A percentile compares a stretch with the other conserved stretches of the same genome.
phyloP scores from a whole-genome alignment of 352 stramenopile species.

The Poterioochromonas sp. region DNA sequence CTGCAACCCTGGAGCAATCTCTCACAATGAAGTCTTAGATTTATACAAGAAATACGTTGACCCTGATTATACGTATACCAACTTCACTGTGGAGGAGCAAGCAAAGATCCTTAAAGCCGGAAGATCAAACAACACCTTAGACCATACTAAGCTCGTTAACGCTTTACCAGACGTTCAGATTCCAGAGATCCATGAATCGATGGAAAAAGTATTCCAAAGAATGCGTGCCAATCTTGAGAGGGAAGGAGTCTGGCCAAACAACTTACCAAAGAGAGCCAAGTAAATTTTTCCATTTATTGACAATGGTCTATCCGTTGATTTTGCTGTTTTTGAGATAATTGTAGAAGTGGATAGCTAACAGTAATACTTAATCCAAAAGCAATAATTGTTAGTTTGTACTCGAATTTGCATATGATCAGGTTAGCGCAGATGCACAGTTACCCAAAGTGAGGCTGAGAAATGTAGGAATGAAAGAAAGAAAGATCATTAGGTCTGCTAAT shows the following conservation, averaged over 20 bases:
- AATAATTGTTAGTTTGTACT: too few species aligned
- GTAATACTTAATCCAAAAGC: too few species aligned
- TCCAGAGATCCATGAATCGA: conserved; percentile 60
- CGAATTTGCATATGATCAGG: too few species aligned
- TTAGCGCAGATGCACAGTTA: too few species aligned
- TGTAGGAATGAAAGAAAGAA: too few species aligned
- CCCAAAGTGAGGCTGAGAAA: too few species aligned
- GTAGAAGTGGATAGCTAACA: too few species aligned
- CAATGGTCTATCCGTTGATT: too few species aligned
- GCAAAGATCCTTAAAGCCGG: conserved; percentile 68
- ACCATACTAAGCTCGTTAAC: conserved; percentile 63
- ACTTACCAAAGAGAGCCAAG: not conserved
- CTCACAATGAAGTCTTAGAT: conserved; percentile 76
- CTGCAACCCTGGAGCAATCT: conserved; percentile 79
- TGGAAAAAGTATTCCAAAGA: conserved; percentile 59
- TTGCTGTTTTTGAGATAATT: too few species aligned
- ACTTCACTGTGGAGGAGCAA: conserved; percentile 81
- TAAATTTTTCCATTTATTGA: too few species aligned
- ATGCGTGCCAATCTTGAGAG: conserved; percentile 66
- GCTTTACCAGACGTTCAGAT: conserved; percentile 59
- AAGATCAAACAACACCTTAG: conserved; percentile 77
- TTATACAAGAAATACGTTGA: conserved; percentile 82
- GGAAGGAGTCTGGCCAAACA: conserved; percentile 41
- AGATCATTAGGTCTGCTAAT: too few species aligned
- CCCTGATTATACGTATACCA: conserved; percentile 68